Percentiles rank a stretch among this genome's conserved stretches.
These are phyloP conservation scores for Glycine soja DNA, from an alignment of 306 rosid species.

Conservation along the genomic window DNA sequence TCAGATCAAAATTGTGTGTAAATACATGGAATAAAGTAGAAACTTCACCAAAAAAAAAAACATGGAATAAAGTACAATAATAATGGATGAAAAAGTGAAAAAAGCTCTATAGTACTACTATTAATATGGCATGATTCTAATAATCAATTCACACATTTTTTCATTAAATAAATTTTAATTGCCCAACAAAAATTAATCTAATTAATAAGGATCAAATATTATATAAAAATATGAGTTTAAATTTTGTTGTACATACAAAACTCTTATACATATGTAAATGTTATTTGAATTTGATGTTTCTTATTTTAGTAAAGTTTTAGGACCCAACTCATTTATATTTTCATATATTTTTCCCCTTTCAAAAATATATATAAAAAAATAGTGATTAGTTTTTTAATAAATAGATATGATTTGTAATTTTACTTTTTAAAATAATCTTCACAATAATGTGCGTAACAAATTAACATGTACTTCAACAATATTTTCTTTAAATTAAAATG, in stretches of 20 bases:
- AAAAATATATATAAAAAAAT: too few relatives aligned
- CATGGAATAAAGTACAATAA: neutral
- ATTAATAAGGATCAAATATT: too few relatives aligned
- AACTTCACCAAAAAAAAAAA: too few relatives aligned
- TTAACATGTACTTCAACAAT: neutral
- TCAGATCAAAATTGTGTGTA: neutral
- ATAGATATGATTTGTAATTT: neutral
- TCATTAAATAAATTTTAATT: neutral
- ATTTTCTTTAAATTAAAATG: neutral
- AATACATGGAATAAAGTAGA: neutral
- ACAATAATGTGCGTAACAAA: neutral
- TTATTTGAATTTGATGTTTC: too few relatives aligned
- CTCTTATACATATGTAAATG: too few relatives aligned
- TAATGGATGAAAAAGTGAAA: neutral
- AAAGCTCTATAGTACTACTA: neutral
- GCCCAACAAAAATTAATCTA: too few relatives aligned
- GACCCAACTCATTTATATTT: too few relatives aligned
- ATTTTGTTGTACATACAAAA: too few relatives aligned
- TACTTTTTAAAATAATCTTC: neutral
- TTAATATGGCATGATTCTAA: neutral
- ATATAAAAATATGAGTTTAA: too few relatives aligned
- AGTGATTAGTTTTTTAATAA: neutral
- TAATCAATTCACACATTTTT: too few relatives aligned
- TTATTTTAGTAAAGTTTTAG: too few relatives aligned
- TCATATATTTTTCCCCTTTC: too few relatives aligned